Base-by-base conservation (phyloP, 2,329 filamentous ascomycete species). In the Lasiodiplodia sp. region DNA sequence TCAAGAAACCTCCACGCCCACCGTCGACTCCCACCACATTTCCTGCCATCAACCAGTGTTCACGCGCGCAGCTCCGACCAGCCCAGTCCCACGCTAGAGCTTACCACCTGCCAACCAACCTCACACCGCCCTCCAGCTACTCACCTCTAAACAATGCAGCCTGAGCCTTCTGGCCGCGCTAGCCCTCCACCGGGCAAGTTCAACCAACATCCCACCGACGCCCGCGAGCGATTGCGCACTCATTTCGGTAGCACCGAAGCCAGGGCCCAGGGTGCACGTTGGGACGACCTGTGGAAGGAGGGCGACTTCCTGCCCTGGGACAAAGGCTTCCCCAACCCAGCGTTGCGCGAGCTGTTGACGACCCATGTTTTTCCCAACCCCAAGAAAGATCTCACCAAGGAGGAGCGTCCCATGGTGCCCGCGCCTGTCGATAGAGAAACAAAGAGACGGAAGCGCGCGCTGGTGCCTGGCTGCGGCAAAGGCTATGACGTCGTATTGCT, bases 401-500 rank as follows among this genome's bases (percentile, higher is more conserved):
- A 34, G 3, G 53, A 12, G 12, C 31, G 34, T 3, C 53, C 68
- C 25, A 4, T 68, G 49, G 63, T 69, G 28, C 62, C 62, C n/a
- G 53, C 56, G 14, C 47, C 56, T 10, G 56, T 69, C 4, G 55
- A 65, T 34, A n/a, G 8, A 21, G 31, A 28, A 57, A 64, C 55
- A 18, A 52, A 57, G 14, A 47, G 38, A 12, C 69, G 78, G 68
- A 87, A 86, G 73, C 83, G 82, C 68, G 93, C 90, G 1, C 82
- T 96, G 10, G 91, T 97, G 0, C 92, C 93, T 0, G 93, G 93
- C 5, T 97, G 93, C 78, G 94, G 93, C 0, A 86, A 87, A 57
- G 94, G 93, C 5, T 91, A 96, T 75, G 94, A 97, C 80, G 91
- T 93, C 1, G 83, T 93, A 11, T 83, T 97, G 47, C 85, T 97